A percentile compares a stretch with the other conserved stretches of the same genome.
Evolutionary conservation across 2,329 filamentous ascomycete genomes (phyloP).

Genomic region (Chaetomiaceae sp.): DNA sequence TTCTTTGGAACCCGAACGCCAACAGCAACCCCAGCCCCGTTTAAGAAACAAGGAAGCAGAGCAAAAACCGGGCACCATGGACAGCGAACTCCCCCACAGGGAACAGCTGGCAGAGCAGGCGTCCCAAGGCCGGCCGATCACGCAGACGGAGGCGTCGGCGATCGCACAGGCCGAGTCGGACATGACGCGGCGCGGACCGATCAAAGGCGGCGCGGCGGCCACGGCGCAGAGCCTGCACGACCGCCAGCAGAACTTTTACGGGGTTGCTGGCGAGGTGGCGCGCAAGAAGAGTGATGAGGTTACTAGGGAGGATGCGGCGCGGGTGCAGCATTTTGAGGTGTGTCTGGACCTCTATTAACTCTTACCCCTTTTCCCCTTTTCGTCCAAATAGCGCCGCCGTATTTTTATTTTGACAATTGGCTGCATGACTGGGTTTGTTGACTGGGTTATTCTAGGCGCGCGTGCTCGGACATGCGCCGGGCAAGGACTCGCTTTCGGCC

Average conservation of each 20-base stretch:
- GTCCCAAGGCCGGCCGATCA: slow-evolving; percentile 26
- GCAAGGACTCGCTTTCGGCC: slow-evolving; percentile 28
- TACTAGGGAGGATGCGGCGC: slow-evolving; percentile 30
- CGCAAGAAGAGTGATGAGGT: slow-evolving; percentile 28
- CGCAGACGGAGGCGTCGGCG: slow-evolving; percentile 25
- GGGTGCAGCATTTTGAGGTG: slow-evolving; percentile 20
- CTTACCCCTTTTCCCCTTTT: too few relatives aligned
- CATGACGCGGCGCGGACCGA: slow-evolving; percentile 29
- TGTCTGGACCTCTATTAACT: background rate
- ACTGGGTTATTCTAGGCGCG: too few relatives aligned
- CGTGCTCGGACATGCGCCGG: slow-evolving; percentile 22
- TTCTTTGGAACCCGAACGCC: background rate
- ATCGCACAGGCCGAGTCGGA: slow-evolving; percentile 28
- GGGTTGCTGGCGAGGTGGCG: slow-evolving; percentile 28
- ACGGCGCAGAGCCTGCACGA: slow-evolving; percentile 33
- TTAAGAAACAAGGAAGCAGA: too few relatives aligned
- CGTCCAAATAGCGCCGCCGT: too few relatives aligned
- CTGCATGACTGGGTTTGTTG: too few relatives aligned
- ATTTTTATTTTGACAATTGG: too few relatives aligned
- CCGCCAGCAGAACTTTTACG: slow-evolving; percentile 32
- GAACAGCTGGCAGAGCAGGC: slow-evolving; percentile 20
- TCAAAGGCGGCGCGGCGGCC: slow-evolving; percentile 32
- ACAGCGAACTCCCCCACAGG: slow-evolving; percentile 13
- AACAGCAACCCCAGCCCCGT: background rate
- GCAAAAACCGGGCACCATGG: too few relatives aligned